These are phyloP conservation scores for Fistulinella prunicolor DNA, from an alignment of 768 basidiomycete species.

Conservation along the genomic window DNA sequence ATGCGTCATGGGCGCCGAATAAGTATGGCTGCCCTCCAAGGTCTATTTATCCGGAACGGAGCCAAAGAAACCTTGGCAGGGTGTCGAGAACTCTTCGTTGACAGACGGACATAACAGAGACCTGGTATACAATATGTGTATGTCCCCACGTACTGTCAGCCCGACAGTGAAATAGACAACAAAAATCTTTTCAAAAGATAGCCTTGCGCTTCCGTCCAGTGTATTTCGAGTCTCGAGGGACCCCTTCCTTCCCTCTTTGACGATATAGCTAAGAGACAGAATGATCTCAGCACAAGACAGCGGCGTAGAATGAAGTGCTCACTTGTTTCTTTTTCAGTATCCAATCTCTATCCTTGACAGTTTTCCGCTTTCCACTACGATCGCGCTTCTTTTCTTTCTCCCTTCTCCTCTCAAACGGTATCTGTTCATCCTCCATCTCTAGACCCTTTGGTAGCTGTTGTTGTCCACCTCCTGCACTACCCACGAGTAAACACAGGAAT, in stretches of 20 bases:
- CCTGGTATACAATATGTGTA: conserved; percentile 10
- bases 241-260: conserved; percentile 78
- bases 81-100: conserved; percentile 43
- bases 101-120: conserved; percentile 27
- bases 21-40: conserved; percentile 97
- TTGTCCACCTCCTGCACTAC: conserved; percentile 57
- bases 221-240: conserved; percentile 83
- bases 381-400: conserved; percentile 58
- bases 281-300: conserved; percentile 2
- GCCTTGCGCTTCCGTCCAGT: conserved; percentile 87
- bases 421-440: conserved; percentile 64
- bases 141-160: background rate
- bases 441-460: conserved; percentile 74
- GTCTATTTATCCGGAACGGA: conserved; percentile 81
- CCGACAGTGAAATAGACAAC: background rate
- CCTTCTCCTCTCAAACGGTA: conserved; percentile 73
- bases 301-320: conserved; percentile 16
- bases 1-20: conserved; percentile 53
- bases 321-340: conserved; percentile 97
- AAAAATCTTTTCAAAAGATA: conserved; percentile 53
- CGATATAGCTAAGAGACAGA: conserved; percentile 61
- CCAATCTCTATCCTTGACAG: conserved; percentile 81
- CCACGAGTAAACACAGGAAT: conserved; percentile 90
- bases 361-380: conserved; percentile 67
- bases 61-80: conserved; percentile 53